phyloP scores from a whole-genome alignment of 371 early-diverging fungal species.

The Apophysomyces trapeziformis region DNA sequence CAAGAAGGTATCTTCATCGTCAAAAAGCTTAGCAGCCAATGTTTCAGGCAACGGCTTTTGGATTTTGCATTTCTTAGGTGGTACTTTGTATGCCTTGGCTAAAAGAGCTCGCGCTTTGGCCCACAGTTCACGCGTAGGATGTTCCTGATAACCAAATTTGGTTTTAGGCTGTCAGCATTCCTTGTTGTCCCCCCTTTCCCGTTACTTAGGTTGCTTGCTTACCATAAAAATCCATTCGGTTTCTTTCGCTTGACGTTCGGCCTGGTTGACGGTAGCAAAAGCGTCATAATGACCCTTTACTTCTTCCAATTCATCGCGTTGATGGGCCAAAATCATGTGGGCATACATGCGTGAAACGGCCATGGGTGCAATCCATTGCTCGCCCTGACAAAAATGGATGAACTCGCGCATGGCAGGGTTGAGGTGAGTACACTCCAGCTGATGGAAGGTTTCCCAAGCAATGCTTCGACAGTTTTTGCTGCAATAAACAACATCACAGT shows the following conservation, averaged over 20 bases:
- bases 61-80: slow-evolving; percentile 56
- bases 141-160: slow-evolving; percentile 26
- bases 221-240: slow-evolving; percentile 72
- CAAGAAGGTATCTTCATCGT: slow-evolving; percentile 62
- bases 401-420: slow-evolving; percentile 53
- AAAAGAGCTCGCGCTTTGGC: slow-evolving; percentile 51
- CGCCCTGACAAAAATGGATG: slow-evolving; percentile 53
- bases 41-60: slow-evolving; percentile 57
- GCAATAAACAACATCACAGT: slow-evolving; percentile 59
- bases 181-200: not conserved
- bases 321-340: slow-evolving; percentile 60
- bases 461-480: slow-evolving; percentile 55
- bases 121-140: slow-evolving; percentile 58
- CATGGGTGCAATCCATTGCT: slow-evolving; percentile 64
- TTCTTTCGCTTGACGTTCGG: slow-evolving; percentile 67
- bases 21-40: slow-evolving; percentile 49
- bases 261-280: slow-evolving; percentile 68
- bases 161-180: not conserved
- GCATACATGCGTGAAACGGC: slow-evolving; percentile 64
- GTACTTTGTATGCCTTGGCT: slow-evolving; percentile 53
- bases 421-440: slow-evolving; percentile 55
- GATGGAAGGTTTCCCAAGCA: slow-evolving; percentile 63
- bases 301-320: slow-evolving; percentile 55
- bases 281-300: slow-evolving; percentile 61
- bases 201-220: slow-evolving; percentile 9